Conservation (phyloP, 768 basidiomycete species). For the Rhizopogon vesiculosus region DNA sequence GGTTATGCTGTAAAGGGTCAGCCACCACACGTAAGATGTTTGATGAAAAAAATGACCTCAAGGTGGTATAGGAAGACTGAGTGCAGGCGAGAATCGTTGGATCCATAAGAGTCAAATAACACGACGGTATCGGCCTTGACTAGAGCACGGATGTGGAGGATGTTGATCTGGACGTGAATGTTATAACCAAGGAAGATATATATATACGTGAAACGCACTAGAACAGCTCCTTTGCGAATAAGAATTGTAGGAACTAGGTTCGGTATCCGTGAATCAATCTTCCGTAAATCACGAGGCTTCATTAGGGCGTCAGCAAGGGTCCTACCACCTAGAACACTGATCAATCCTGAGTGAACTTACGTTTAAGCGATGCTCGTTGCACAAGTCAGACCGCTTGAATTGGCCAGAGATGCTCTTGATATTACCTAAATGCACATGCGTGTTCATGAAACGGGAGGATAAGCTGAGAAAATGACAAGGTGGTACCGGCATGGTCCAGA, state of each 20-base stretch:
- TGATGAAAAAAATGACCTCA: slow-evolving; percentile 45
- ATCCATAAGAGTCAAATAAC: slow-evolving; percentile 90
- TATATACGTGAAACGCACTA: slow-evolving; percentile 46
- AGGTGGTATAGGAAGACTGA: slow-evolving; percentile 86
- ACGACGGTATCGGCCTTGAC: slow-evolving; percentile 91
- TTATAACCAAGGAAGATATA: slow-evolving; percentile 7
- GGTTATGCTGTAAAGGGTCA: slow-evolving; percentile 59
- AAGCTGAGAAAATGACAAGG: slow-evolving; percentile 12
- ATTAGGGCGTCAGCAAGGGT: slow-evolving; percentile 19
- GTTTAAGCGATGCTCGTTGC: slow-evolving; percentile 82
- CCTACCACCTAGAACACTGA: slow-evolving; percentile 9
- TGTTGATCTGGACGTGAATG: slow-evolving; percentile 60
- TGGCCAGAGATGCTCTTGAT: slow-evolving; percentile 86
- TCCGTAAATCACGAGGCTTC: slow-evolving; percentile 92
- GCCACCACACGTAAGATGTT: slow-evolving; percentile 3
- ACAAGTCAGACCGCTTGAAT: slow-evolving; percentile 88
- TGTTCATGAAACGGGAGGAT: slow-evolving; percentile 22
- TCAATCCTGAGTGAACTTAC: slow-evolving; percentile 44
- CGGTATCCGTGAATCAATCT: slow-evolving; percentile 92
- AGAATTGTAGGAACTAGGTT: slow-evolving; percentile 95
- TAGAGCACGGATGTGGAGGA: slow-evolving; percentile 91
- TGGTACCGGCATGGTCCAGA: slow-evolving; percentile 75
- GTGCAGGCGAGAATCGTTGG: slow-evolving; percentile 79
- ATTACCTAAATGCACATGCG: slow-evolving; percentile 46
- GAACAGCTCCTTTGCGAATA: slow-evolving; percentile 79